Evolutionary conservation across 768 basidiomycete species (phyloP).

Genomic region (Auriculariales sp.): DNA sequence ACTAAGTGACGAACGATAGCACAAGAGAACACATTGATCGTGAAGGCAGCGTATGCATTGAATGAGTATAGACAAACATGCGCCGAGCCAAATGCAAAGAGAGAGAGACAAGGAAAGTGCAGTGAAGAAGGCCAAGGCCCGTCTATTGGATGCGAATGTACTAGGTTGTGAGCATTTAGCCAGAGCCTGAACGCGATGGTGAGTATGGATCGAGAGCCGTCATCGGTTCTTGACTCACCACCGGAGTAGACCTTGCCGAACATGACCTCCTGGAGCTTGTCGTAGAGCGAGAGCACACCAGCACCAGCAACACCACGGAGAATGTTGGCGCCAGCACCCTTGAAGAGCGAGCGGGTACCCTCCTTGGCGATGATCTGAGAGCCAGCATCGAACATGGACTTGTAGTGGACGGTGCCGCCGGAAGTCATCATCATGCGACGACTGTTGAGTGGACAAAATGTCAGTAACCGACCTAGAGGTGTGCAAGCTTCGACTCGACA

Average conservation of each 20-base stretch:
- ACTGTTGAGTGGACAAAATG: conserved; percentile 31
- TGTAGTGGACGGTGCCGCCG: conserved; percentile 90
- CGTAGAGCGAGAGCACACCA: conserved; percentile 97
- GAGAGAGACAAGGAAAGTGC: not conserved
- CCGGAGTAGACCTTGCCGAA: conserved; percentile 99
- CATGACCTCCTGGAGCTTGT: conserved; percentile 91
- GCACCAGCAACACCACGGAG: conserved; percentile 99
- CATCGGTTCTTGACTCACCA: conserved; percentile 33
- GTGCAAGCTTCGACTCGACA: conserved; percentile 12
- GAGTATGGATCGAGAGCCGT: not conserved
- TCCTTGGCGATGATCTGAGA: conserved; percentile 89
- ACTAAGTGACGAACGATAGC: too few species aligned
- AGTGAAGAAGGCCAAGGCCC: not conserved
- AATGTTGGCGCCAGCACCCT: conserved; percentile 86
- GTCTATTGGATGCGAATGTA: not conserved
- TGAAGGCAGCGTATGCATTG: not conserved
- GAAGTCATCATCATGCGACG: conserved; percentile 99
- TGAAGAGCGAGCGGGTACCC: conserved; percentile 91
- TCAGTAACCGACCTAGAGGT: not conserved
- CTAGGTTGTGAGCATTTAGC: conserved; percentile 16
- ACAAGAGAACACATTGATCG: too few species aligned
- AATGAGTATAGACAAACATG: not conserved
- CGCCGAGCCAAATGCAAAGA: not conserved
- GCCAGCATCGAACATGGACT: conserved; percentile 96
- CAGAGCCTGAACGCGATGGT: conserved; percentile 19